Evolutionary conservation across 2,329 filamentous ascomycete genomes (phyloP), one percentile per base, ranked within the genome.

Genomic region (Ramichloridium luteum): DNA sequence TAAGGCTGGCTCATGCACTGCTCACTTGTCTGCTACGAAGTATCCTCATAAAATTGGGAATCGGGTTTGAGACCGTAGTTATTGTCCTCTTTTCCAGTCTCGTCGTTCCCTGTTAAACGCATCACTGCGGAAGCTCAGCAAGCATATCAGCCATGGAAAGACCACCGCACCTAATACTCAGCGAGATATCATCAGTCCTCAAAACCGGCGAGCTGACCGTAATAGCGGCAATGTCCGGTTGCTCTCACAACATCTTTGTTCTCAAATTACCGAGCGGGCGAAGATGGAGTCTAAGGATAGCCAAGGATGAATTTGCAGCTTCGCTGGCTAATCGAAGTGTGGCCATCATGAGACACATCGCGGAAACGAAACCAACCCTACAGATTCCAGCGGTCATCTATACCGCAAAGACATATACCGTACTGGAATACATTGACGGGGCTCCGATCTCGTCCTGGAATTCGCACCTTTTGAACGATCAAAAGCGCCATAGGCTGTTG

Each of bases 361-460:
- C 8, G 13, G 4, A 28, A 6, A 16, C 11, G 27, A n/a, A 14
- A 28, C 27, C 15, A 15, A 16, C 12, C 11, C 12, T 28, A 12
- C 12, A 28, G 27, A 28, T 28, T 16, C 27, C 27, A 16, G 16
- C 27, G 12, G 27, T 28, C 12, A 16, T 28, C 6, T 14, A 28
- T 9, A 28, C 13, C 16, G 9, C 27, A 12, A 11, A 16, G 16
- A n/a, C n/a, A n/a, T 16, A 28, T 15, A 12, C 27, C 27, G 15
- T 28, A 5, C 12, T 28, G 5, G 27, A 28, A n/a, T 28, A 28
- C 27, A 16, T 28, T n/a, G 5, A 28, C 27, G 15, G 27, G 15
- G 16, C 27, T n/a, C 13, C 12, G 16, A 28, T 28, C 16, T 23
- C 8, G 8, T 8, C 20, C n/a, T 23, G n/a, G n/a, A n/a, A 23